These are phyloP conservation scores for Cladophialophora exuberans DNA, from an alignment of 2,329 filamentous ascomycete genomes.

Conservation along the genomic window DNA sequence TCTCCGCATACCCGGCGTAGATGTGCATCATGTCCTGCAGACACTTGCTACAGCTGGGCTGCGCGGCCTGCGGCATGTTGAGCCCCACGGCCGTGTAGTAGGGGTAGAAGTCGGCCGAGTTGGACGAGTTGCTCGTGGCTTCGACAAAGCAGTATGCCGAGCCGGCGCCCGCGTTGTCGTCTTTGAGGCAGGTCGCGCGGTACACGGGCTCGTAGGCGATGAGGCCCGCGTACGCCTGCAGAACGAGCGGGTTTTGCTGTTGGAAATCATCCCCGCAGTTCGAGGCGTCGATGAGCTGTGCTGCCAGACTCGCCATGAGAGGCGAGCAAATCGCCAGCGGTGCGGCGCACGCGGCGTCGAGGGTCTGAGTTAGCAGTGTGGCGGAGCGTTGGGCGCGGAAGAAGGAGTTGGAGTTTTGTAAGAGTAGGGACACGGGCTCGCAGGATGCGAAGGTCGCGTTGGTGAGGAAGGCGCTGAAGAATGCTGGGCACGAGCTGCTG, in stretches of 20 bases:
- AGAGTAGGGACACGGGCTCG: conserved; percentile 80
- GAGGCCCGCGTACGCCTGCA: conserved; percentile 75
- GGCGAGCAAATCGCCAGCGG: conserved; percentile 66
- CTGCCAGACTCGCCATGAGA: conserved; percentile 67
- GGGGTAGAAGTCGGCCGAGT: conserved; percentile 73
- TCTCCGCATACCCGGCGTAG: conserved; percentile 70
- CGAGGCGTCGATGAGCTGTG: conserved; percentile 61
- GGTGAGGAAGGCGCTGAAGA: conserved; percentile 69
- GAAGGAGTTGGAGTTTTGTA: conserved; percentile 82
- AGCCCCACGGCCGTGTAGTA: conserved; percentile 86
- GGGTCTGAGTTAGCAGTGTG: conserved; percentile 71
- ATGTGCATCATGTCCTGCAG: conserved; percentile 79
- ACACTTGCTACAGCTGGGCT: conserved; percentile 77
- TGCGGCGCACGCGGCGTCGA: conserved; percentile 77
- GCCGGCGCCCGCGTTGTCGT: conserved; percentile 61
- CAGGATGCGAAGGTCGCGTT: conserved; percentile 72
- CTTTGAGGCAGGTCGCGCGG: conserved; percentile 76
- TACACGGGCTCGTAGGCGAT: conserved; percentile 77
- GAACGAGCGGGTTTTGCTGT: conserved; percentile 68
- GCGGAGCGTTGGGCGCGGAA: conserved; percentile 76
- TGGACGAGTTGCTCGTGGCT: conserved; percentile 75
- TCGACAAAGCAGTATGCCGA: conserved; percentile 73
- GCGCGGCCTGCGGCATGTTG: conserved; percentile 65
- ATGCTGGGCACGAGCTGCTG: conserved; percentile 48
- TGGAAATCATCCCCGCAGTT: conserved; percentile 75